Conservation (phyloP, 2,329 filamentous ascomycete species). For the Calonectria henricotiae region DNA sequence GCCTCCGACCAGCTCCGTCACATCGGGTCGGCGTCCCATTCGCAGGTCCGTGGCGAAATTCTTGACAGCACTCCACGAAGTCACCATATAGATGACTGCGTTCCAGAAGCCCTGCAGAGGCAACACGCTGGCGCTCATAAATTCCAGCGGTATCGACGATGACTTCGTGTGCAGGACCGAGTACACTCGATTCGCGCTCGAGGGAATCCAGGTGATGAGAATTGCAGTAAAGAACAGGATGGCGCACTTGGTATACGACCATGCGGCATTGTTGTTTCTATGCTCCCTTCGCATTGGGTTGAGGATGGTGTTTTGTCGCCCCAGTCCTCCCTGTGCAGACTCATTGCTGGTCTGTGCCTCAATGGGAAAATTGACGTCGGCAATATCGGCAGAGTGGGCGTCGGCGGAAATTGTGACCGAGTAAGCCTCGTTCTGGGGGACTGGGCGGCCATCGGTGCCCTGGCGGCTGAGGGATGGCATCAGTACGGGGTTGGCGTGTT, state of each 20-base stretch:
- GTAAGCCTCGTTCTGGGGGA: conserved; percentile 55
- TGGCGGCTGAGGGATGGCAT: conserved; percentile 49
- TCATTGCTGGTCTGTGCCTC: conserved; percentile 43
- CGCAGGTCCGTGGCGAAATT: conserved; percentile 62
- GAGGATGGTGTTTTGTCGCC: conserved; percentile 36
- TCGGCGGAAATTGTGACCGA: conserved; percentile 68
- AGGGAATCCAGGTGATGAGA: conserved; percentile 83
- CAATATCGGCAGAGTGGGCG: conserved; percentile 40
- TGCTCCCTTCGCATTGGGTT: conserved; percentile 58
- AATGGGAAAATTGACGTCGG: conserved; percentile 52
- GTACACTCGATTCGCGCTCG: conserved; percentile 84
- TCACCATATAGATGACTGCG: conserved; percentile 81
- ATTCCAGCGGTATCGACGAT: conserved; percentile 74
- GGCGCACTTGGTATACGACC: conserved; percentile 80
- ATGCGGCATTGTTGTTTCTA: conserved; percentile 75
- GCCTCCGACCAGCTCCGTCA: conserved; percentile 57
- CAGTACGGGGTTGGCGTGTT: conserved; percentile 44
- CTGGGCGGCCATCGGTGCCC: conserved; percentile 37
- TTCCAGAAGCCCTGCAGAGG: conserved; percentile 92
- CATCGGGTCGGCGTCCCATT: conserved; percentile 51
- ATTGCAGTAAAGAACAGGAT: conserved; percentile 81
- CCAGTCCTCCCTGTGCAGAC: conserved; percentile 15
- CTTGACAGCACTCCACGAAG: conserved; percentile 77
- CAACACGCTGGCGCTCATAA: conserved; percentile 81
- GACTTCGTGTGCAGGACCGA: conserved; percentile 73